Conservation (phyloP, 2,329 filamentous ascomycete species). For the Xylaria sp. region DNA sequence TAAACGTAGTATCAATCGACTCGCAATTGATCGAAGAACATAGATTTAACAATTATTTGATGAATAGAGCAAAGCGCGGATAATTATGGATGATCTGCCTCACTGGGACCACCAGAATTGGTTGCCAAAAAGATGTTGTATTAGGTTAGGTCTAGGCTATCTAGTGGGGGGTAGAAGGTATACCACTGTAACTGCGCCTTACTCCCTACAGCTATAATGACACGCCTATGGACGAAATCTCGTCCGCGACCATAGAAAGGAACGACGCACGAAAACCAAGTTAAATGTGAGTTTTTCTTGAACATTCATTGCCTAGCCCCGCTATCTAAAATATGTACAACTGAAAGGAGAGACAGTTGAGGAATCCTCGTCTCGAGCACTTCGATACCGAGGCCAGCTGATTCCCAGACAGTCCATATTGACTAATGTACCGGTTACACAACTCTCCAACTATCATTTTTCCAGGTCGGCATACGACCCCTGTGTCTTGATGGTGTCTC, state of each 20-base stretch:
- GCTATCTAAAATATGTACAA: conserved; percentile 47
- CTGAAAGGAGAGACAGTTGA: conserved; percentile 41
- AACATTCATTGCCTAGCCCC: conserved; percentile 33
- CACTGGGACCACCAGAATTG: no score
- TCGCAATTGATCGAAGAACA: no score
- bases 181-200: not conserved
- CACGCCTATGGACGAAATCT: not conserved
- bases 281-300: conserved; percentile 33
- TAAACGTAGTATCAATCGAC: no score
- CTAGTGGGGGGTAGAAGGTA: no score
- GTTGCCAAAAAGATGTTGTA: no score
- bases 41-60: no score
- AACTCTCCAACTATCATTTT: conserved; percentile 33
- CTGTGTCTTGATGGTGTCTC: conserved; percentile 27
- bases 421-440: conserved; percentile 38
- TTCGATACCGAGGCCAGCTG: conserved; percentile 50
- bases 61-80: no score
- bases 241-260: no score
- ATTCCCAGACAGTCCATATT: conserved; percentile 42
- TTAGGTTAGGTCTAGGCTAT: no score
- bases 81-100: no score
- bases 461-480: conserved; percentile 9
- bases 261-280: conserved; percentile 4
- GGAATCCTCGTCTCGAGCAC: conserved; percentile 51
- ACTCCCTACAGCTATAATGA: not conserved